phyloP scores from a whole-genome alignment of 306 rosid species.

The Ammopiptanthus mongolicus region DNA sequence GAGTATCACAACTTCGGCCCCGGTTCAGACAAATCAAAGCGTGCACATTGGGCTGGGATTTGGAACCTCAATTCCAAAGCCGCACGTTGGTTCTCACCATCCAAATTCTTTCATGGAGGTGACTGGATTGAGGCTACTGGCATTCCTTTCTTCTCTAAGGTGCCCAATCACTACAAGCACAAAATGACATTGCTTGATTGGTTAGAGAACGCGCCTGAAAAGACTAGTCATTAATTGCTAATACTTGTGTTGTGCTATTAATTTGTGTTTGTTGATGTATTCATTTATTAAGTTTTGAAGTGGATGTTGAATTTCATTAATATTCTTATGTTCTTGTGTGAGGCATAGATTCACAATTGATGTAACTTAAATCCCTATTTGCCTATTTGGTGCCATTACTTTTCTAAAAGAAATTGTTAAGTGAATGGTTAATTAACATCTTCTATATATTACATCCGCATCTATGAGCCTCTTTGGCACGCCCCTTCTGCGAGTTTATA shows the following conservation, averaged over 20 bases:
- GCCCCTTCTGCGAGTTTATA: too few species aligned
- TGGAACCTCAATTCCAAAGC: constrained; percentile 29
- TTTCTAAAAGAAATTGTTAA: too few species aligned
- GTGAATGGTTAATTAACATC: too few species aligned
- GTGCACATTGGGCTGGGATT: constrained; percentile 62
- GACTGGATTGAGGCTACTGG: constrained; percentile 46
- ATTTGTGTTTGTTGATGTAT: too few species aligned
- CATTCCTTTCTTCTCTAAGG: constrained; percentile 36
- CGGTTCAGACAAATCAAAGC: constrained; percentile 37
- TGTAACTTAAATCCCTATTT: not conserved
- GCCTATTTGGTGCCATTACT: too few species aligned
- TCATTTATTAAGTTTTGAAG: not conserved
- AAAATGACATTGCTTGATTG: not conserved
- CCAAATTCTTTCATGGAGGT: constrained; percentile 40
- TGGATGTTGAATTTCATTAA: not conserved
- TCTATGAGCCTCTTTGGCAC: too few species aligned
- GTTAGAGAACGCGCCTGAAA: too few species aligned
- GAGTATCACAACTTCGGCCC: constrained; percentile 61
- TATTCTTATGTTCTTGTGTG: not conserved
- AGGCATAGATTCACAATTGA: not conserved
- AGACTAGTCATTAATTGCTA: not conserved
- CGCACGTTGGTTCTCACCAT: constrained; percentile 9
- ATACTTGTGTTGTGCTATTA: too few species aligned
- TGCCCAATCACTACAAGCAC: not conserved
- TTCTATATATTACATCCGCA: too few species aligned